Conservation (phyloP, 179 eudicot species). For the Beta lomatogona region DNA sequence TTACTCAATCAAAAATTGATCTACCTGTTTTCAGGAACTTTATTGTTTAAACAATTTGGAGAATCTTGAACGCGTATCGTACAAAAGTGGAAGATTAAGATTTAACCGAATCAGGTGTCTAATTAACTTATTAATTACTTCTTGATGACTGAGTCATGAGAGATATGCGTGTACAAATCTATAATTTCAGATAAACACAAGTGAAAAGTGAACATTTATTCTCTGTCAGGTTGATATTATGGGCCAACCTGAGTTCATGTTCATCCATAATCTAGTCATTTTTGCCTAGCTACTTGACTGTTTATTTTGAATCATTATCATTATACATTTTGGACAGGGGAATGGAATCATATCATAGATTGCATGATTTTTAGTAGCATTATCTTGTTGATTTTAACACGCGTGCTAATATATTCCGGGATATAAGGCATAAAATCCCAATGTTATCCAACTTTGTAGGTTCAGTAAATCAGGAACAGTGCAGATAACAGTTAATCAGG, state of each 20-base stretch:
- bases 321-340: background rate
- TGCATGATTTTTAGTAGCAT: slow-evolving; percentile 8
- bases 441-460: slow-evolving; percentile 2
- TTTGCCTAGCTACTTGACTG: background rate
- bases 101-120: slow-evolving; percentile 7
- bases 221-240: slow-evolving; percentile 3
- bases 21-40: slow-evolving; percentile 9
- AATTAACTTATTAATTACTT: background rate
- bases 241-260: background rate
- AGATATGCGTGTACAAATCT: slow-evolving; percentile 8
- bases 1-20: background rate
- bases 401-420: background rate
- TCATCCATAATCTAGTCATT: slow-evolving; percentile 7
- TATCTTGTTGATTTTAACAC: background rate
- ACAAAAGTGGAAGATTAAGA: slow-evolving; percentile 15
- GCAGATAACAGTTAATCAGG: background rate
- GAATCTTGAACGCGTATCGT: slow-evolving; percentile 21
- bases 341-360: slow-evolving; percentile 18
- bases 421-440: slow-evolving; percentile 1
- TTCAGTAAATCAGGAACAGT: background rate
- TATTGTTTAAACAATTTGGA: slow-evolving; percentile 22
- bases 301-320: slow-evolving; percentile 8
- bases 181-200: background rate
- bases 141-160: background rate
- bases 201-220: background rate